Evolutionary conservation across 169 alveolate species (phyloP).

Genomic region (Plasmodium ovale): DNA sequence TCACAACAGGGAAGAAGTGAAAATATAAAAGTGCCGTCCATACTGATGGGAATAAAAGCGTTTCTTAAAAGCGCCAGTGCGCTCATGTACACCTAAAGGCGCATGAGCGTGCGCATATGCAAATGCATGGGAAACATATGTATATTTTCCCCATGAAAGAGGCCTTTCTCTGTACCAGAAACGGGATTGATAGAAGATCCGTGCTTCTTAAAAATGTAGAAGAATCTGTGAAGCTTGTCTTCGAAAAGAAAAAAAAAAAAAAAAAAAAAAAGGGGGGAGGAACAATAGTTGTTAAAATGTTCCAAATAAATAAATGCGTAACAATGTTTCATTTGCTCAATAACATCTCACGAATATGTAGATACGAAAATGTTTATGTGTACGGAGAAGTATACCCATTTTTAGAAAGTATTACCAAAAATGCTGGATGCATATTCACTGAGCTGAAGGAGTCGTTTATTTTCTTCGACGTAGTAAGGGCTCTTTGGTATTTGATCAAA

Average conservation of each 20-base stretch:
- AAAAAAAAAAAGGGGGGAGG: too few relatives aligned
- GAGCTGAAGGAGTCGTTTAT: background rate
- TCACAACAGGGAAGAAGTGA: too few relatives aligned
- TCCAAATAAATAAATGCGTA: too few relatives aligned
- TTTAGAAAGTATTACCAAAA: constrained; percentile 36
- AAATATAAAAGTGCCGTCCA: too few relatives aligned
- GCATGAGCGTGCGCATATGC: background rate
- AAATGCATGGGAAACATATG: too few relatives aligned
- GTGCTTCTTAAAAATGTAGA: constrained; percentile 7
- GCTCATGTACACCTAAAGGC: too few relatives aligned
- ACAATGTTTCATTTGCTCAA: background rate
- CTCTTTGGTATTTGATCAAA: constrained; percentile 13
- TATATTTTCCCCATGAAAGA: too few relatives aligned
- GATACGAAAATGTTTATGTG: background rate
- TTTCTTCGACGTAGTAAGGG: constrained; percentile 19
- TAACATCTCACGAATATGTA: background rate
- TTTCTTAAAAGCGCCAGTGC: too few relatives aligned
- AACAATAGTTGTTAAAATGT: too few relatives aligned
- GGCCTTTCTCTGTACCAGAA: constrained; percentile 3
- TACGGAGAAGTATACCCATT: too few relatives aligned
- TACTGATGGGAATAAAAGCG: too few relatives aligned
- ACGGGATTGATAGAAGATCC: background rate
- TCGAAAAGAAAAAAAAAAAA: background rate
- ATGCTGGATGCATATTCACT: constrained; percentile 17
- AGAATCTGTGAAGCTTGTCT: constrained; percentile 5